Base-by-base conservation (phyloP, 2,329 filamentous ascomycete genomes). In the Fusarium coffeatum region DNA sequence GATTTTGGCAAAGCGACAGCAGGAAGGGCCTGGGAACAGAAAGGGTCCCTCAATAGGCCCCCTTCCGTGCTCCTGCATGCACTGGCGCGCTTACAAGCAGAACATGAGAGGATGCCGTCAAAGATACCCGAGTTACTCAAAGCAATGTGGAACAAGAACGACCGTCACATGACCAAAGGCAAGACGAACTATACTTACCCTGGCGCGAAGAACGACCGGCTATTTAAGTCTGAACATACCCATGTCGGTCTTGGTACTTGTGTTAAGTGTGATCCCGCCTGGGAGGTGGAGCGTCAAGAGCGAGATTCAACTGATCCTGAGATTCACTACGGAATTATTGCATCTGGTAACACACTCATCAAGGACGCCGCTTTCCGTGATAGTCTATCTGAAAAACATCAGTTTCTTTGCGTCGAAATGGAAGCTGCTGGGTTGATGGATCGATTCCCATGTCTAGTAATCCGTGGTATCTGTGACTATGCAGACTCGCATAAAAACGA, bases 241-340 rank as follows among this genome's bases (percentile, higher is more conserved):
- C 73, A 76, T 15, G 7, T 34, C 5, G n/a, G n/a, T n/a, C n/a
- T n/a, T n/a, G n/a, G n/a, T 12, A 66, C 34, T 15, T 74, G 70
- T 25, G 28, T 15, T 0, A 16, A 54, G 0, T 74, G 72, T n/a
- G 53, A 69, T 6, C 0, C n/a, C 0, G 53, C 42, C 0, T 4
- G 12, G 6, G 30, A 58, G 7, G 49, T 72, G 4, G 2, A 16
- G 12, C 69, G 69, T 0, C 20, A 49, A 1, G 12, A 20, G 4
- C 54, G 69, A 16, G 46, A 65, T 3, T 47, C 59, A 0, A 53
- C 49, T 0, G 57, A 72, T 7, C 66, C 68, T 0, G 18, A 50
- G 2, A 70, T 76, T 10, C 71, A 76, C 22, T 72, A 76, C 6
- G 74, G 76, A 0, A 59, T 63, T 0, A 72, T 77, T 2, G 74